Evolutionary conservation across 106 monocot species (phyloP).

Genomic region (Phalaenopsis aphrodite): DNA sequence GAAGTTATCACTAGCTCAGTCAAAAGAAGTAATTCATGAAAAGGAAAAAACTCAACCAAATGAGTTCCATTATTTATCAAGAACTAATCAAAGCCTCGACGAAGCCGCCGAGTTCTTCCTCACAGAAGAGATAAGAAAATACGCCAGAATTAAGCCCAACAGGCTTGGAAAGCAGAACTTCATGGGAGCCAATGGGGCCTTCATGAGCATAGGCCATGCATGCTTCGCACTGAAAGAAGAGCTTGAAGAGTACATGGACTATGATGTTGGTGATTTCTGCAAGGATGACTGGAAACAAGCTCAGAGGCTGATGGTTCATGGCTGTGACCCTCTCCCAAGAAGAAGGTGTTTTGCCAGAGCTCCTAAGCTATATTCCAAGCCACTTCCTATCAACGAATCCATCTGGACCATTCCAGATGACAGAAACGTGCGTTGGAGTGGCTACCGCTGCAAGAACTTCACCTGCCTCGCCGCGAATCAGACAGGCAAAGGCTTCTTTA

Average conservation of each 20-base stretch:
- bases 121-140: conserved; percentile 68
- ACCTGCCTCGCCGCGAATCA: conserved; percentile 47
- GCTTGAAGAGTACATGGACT: conserved; percentile 77
- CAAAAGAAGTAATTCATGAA: background rate
- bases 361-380: conserved; percentile 57
- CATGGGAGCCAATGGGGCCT: conserved; percentile 72
- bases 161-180: conserved; percentile 70
- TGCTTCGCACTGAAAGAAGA: conserved; percentile 65
- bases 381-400: conserved; percentile 33
- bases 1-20: background rate
- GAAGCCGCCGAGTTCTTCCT: conserved; percentile 42
- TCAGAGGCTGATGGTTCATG: conserved; percentile 60
- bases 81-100: conserved; percentile 4
- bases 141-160: conserved; percentile 56
- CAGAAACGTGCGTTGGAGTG: conserved; percentile 58
- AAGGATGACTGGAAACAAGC: conserved; percentile 67
- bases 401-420: conserved; percentile 58
- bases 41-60: background rate
- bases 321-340: conserved; percentile 64
- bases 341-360: conserved; percentile 51
- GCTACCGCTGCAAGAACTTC: conserved; percentile 67
- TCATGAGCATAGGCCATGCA: conserved; percentile 60
- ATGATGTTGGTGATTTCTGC: conserved; percentile 74
- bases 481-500: conserved; percentile 59
- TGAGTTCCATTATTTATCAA: conserved; percentile 19